phyloP scores from a whole-genome alignment of 78 protist genomes.

The Dictyostelium firmibasis region DNA sequence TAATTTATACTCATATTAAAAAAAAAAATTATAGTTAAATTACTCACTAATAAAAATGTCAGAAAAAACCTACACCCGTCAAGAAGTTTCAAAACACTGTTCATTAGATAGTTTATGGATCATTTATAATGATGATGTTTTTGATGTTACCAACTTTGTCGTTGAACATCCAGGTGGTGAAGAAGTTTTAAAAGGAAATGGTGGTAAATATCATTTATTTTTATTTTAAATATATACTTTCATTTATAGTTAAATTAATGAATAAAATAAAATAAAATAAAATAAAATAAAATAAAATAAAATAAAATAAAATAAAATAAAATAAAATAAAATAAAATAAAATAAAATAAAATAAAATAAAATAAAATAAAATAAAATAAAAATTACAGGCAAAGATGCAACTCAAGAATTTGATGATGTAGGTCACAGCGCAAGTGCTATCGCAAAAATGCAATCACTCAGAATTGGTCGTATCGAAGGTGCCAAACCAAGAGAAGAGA shows the following conservation, averaged over 20 bases:
- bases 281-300: too few species aligned
- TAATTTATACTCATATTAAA: too few species aligned
- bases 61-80: conserved; percentile 56
- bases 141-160: conserved; percentile 85
- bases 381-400: conserved; percentile 53
- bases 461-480: conserved; percentile 65
- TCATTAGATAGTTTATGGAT: conserved; percentile 84
- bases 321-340: too few species aligned
- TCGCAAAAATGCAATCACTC: conserved; percentile 44
- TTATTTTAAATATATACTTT: neutral
- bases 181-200: conserved; percentile 79
- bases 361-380: neutral
- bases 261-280: too few species aligned
- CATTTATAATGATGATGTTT: conserved; percentile 79
- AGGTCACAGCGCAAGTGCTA: conserved; percentile 83
- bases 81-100: conserved; percentile 85
- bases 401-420: conserved; percentile 85
- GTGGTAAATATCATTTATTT: conserved; percentile 26
- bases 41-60: conserved; percentile 8
- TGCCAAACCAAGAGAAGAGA: conserved; percentile 57
- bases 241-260: too few species aligned
- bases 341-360: too few species aligned
- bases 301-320: too few species aligned
- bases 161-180: conserved; percentile 90
- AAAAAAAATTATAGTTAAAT: neutral